Base-by-base conservation (phyloP, 208 protist genomes). In the Trypanosomatidae sp. region DNA sequence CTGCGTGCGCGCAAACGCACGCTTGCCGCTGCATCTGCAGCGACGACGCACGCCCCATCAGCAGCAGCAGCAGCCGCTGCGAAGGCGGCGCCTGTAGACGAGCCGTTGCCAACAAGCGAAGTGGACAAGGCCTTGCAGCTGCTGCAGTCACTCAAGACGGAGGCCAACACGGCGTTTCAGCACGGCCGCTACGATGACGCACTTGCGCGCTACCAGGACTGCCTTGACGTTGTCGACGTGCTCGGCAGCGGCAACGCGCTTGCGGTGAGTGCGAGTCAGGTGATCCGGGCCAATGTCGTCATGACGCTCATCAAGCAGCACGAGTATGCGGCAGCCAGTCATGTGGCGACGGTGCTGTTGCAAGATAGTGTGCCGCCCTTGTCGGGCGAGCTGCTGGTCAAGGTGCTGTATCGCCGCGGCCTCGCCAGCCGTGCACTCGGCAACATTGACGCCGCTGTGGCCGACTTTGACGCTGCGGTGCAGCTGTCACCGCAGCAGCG, bases 391-490 rank as follows among this genome's bases (percentile, higher is more conserved):
- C 24, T 91, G 26, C 71, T 78, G 56, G 76, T 82, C 43, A 91
- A 91, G 53, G 73, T 87, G 26, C 61, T 91, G 0, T 91, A 81
- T 37, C 56, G 82, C 1, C 66, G 82, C 24, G 82, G 77, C 4
- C 45, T 80, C 18, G 77, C 77, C 7, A 85, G 73, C 50, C 70
- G 77, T 48, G 63, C 45, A 13, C 46, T 88, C 0, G 62, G 50
- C 6, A 67, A 91, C 25, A 51, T 32, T 10, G 66, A 63, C 6
- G 73, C 77, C 0, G 82, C 82, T 1, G 30, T 82, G 6, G 66
- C 65, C 13, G 82, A 91, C 55, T 86, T 88, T 35, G 59, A 56
- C 16, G 73, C 82, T 0, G 76, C 82, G 1, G 6, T 88, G 11
- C 40, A 66, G 7, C 71, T 81, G 18, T 91, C 82, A 2, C 67